phyloP scores from a whole-genome alignment of 2,329 filamentous ascomycete species.

The Arthrinium phaeospermum region DNA sequence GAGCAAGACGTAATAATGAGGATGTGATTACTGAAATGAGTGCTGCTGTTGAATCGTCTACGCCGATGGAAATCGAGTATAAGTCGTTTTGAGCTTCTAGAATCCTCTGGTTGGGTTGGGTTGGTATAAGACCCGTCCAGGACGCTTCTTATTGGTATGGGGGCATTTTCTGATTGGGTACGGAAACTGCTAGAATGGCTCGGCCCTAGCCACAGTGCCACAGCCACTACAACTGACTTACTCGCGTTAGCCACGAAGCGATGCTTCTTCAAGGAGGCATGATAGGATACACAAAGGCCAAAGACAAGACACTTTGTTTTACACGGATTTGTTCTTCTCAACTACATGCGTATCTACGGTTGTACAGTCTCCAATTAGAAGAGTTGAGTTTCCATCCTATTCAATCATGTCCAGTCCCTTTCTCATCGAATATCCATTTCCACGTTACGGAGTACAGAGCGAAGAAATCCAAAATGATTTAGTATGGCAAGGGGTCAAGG shows the following conservation, averaged over 20 bases:
- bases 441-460: background rate
- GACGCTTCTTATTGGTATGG: background rate
- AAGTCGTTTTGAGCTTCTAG: background rate
- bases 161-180: slow-evolving; percentile 7
- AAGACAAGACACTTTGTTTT: background rate
- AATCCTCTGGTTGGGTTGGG: background rate
- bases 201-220: background rate
- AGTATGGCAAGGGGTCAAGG: slow-evolving; percentile 62
- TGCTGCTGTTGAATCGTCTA: background rate
- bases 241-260: background rate
- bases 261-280: background rate
- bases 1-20: background rate
- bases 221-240: background rate
- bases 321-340: background rate
- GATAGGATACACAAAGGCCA: background rate
- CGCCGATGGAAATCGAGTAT: background rate
- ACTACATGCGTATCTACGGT: background rate
- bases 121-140: background rate
- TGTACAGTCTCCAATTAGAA: background rate
- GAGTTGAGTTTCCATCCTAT: background rate
- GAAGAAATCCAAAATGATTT: background rate
- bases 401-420: background rate
- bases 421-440: background rate
- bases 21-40: background rate
- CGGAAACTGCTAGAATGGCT: background rate